Conservation (phyloP, 2,329 filamentous ascomycete genomes). For the Venturia effusa region DNA sequence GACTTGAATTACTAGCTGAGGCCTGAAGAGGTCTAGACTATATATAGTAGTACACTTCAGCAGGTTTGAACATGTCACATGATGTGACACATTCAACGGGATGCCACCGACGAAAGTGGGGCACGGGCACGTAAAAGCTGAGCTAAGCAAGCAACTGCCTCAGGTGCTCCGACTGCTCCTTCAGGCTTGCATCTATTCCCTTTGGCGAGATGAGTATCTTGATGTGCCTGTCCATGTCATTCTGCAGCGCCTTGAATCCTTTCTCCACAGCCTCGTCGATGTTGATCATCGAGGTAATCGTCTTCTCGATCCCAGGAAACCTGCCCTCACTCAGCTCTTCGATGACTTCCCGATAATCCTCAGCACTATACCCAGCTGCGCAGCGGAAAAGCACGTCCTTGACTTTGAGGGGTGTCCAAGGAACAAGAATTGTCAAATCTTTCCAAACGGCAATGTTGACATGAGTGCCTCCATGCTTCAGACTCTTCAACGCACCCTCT, state of each 20-base stretch:
- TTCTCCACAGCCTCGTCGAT: slow-evolving; percentile 22
- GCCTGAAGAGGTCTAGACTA: too few species aligned
- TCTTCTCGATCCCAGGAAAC: slow-evolving; percentile 22
- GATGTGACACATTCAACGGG: too few species aligned
- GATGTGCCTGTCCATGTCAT: slow-evolving; percentile 24
- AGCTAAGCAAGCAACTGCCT: too few species aligned
- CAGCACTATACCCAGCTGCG: slow-evolving; percentile 22
- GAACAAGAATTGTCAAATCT: slow-evolving; percentile 18
- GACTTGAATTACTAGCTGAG: too few species aligned
- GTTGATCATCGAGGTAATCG: slow-evolving; percentile 23
- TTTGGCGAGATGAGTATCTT: slow-evolving; percentile 14
- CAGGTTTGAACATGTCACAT: too few species aligned
- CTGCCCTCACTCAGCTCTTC: slow-evolving; percentile 22
- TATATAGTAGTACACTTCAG: too few species aligned
- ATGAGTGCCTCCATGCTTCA: slow-evolving; percentile 21
- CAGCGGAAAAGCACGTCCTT: slow-evolving; percentile 17
- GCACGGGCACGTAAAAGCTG: too few species aligned
- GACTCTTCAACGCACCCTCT: slow-evolving; percentile 21
- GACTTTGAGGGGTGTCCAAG: too few species aligned
- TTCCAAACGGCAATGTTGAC: slow-evolving; percentile 26
- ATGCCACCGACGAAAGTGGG: too few species aligned
- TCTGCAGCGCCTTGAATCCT: slow-evolving; percentile 23
- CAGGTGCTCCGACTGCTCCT: too few species aligned
- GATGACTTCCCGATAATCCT: slow-evolving; percentile 23
- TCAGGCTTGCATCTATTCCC: too few species aligned